Evolutionary conservation across 129 eudicot species (phyloP), one percentile per base, ranked within the genome.

Genomic region (Arctium minus): DNA sequence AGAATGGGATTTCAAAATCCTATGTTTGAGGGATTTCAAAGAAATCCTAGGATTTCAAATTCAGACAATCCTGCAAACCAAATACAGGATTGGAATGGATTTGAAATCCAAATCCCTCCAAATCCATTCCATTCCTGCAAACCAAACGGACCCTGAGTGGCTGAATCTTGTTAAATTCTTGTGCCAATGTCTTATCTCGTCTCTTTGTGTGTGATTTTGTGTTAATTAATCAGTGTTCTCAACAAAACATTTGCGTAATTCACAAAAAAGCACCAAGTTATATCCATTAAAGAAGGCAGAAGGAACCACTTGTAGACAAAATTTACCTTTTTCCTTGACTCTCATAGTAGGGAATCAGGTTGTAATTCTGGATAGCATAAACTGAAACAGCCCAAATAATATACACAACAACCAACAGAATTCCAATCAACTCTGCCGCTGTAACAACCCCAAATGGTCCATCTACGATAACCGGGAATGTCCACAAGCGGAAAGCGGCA

Each of bases 371-470:
- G 40, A 91, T 0, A 2, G 91, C 83, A 53, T 85, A 89, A 56
- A 81, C 86, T 35, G 79, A 33, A 79, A 87, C 27, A 35, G 92
- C 92, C 92, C 96, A 94, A 76, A 94, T 81, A 22, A 92, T 15
- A 69, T 88, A 94, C 78, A 85, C 86, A 80, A 82, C 70, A 78
- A 92, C 90, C 27, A 92, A 31, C 12, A 89, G 6, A 81, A 94
- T 89, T 8, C 87, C 94, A 79, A 94, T 88, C 15, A 92, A 83
- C 84, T 94, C 98, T 46, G 94, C 96, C 8, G 93, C 97, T 40
- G 98, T 89, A 71, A 94, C 98, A 50, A 94, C 96, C 69, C 98
- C 98, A 81, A 94, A 89, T 36, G 96, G 97, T 31, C 97, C 97
- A 70, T 91, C 96, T 74, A 88, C 90, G 13, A 94, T 88, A 62